Conservation (phyloP, 2,329 filamentous ascomycete genomes). For the Paracamarosporium sp. region DNA sequence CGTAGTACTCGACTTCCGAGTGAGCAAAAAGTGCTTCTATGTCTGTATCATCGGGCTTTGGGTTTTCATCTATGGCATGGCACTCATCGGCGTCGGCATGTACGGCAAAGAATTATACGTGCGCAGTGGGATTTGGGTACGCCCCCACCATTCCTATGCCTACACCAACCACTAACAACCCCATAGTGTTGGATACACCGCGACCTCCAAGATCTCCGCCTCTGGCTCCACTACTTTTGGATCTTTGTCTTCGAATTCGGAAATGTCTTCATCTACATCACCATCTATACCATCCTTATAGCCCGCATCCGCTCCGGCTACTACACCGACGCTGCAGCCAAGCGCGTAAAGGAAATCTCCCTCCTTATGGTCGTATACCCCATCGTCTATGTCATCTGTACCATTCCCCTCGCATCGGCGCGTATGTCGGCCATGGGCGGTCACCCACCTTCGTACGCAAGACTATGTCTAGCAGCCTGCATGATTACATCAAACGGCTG, state of each 20-base stretch:
- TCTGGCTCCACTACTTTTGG: conserved; percentile 70
- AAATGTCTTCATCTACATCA: conserved; percentile 58
- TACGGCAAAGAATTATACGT: conserved; percentile 62
- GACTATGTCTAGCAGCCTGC: conserved; percentile 60
- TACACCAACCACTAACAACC: neutral
- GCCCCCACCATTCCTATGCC: conserved; percentile 8
- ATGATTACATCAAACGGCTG: conserved; percentile 66
- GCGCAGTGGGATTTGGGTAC: conserved; percentile 67
- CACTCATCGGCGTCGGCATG: conserved; percentile 58
- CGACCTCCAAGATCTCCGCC: conserved; percentile 60
- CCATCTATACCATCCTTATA: conserved; percentile 49
- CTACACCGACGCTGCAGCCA: conserved; percentile 40
- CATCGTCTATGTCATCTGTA: conserved; percentile 72
- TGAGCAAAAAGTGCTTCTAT: conserved; percentile 61
- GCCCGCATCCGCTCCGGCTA: conserved; percentile 46
- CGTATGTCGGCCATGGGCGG: conserved; percentile 69
- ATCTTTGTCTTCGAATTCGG: conserved; percentile 65
- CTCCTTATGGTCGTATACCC: conserved; percentile 72
- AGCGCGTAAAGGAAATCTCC: conserved; percentile 50
- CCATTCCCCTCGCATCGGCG: conserved; percentile 68
- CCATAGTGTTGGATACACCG: conserved; percentile 68
- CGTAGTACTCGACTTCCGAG: conserved; percentile 63
- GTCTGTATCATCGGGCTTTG: conserved; percentile 58
- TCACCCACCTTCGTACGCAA: conserved; percentile 50
- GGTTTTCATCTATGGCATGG: conserved; percentile 66